Evolutionary conservation across 345 rosid species (phyloP), one percentile per base, ranked within the genome.

Genomic region (Gossypium ekmanianum): DNA sequence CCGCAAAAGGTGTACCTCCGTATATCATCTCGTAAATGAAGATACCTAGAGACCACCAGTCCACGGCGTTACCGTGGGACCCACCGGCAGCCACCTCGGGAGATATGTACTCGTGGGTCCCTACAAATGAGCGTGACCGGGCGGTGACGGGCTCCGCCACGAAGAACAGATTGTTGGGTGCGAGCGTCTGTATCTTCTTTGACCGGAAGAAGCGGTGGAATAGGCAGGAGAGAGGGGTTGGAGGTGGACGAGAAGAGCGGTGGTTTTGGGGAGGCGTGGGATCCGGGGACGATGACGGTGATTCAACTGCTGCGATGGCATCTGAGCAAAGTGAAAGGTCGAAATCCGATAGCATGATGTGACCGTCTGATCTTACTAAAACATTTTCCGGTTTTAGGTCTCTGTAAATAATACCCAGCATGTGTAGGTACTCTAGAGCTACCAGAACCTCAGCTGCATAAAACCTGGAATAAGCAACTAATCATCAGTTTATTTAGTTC

Each of bases 341-440:
- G 75, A 94, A 94, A 57, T 94, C 98, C 5, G 97, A 89, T 79
- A 94, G 90, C 98, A 94, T 94, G 86, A 94, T 91, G 85, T 94
- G 98, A 85, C 98, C 98, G 83, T 94, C 97, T 1, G 94, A 89
- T 86, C 91, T 84, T 75, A 94, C 92, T 45, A 94, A 77, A 65
- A 94, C 93, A 66, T 94, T 94, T 78, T 94, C 97, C 24, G 98
- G 97, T 83, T 94, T 94, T 18, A 94, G 77, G 82, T 94, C 98
- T 75, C 98, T 85, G 93, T 94, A 94, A 81, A 94, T 84, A 55
- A 94, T 88, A 14, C 98, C 98, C 7, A 94, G 68, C 97, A 47
- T 47, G 51, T 92, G 98, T 16, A 94, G 89, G 83, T 94, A 94
- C 85, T 94, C 98, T 10, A 94, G 74, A 11, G 97, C 97, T 43